A percentile compares a stretch with the other conserved stretches of the same genome.
Conservation (phyloP, 257 asterid genomes). For the Solanum dulcamara region DNA sequence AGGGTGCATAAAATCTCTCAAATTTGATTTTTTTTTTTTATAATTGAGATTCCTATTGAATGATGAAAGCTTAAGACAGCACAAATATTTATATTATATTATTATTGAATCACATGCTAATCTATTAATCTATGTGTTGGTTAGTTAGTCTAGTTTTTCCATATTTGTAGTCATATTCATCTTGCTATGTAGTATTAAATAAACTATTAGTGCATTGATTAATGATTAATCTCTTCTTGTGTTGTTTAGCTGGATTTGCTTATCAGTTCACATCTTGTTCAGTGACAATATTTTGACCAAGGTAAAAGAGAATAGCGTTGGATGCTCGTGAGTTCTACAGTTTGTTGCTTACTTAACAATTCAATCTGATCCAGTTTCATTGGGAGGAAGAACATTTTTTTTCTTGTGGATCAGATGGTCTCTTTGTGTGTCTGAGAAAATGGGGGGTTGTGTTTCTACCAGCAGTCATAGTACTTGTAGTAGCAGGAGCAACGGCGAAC, state of each 20-base stretch:
- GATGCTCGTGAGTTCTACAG: constrained; percentile 21
- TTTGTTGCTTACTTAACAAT: constrained; percentile 15
- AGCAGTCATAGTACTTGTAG: constrained; percentile 72
- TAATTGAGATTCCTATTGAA: constrained; percentile 47
- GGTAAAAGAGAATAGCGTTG: constrained; percentile 16
- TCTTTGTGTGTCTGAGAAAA: constrained; percentile 37
- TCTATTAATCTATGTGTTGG: constrained; percentile 25
- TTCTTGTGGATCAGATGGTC: constrained; percentile 28
- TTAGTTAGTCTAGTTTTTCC: constrained; percentile 22
- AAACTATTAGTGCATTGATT: constrained; percentile 24
- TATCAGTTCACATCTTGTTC: constrained; percentile 22
- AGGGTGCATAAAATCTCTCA: constrained; percentile 36
- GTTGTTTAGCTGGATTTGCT: constrained; percentile 36
- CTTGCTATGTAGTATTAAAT: constrained; percentile 21
- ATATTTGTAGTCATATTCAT: constrained; percentile 15
- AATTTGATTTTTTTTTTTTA: constrained; percentile 28
- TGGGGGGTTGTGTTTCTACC: constrained; percentile 90
- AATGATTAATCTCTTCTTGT: constrained; percentile 27
- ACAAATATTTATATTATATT: constrained; percentile 27
- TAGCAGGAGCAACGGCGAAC: constrained; percentile 66
- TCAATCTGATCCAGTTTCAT: constrained; percentile 11
- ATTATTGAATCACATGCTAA: constrained; percentile 69
- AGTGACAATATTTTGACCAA: constrained; percentile 41
- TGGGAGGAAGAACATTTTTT: constrained; percentile 10
- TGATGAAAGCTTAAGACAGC: constrained; percentile 47